These are phyloP conservation scores for Eucalyptus marginata DNA, from an alignment of 345 rosid genomes.

Conservation along the genomic window DNA sequence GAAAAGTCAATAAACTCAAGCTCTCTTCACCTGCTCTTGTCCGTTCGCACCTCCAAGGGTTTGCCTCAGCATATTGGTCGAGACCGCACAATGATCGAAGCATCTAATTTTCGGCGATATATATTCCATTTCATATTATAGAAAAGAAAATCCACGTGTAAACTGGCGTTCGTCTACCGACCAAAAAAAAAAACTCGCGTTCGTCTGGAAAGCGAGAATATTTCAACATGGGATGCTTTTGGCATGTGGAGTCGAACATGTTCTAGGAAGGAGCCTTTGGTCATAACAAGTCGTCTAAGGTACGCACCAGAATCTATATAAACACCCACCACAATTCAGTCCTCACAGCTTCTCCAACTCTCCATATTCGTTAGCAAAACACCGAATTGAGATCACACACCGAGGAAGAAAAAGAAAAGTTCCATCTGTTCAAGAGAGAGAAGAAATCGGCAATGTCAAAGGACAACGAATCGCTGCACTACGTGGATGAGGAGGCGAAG, in stretches of 20 bases:
- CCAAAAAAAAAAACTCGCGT: neutral
- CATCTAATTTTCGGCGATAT: neutral
- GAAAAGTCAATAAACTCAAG: neutral
- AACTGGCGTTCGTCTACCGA: neutral
- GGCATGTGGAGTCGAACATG: neutral
- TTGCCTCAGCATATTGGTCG: neutral
- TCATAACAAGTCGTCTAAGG: neutral
- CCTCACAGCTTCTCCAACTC: neutral
- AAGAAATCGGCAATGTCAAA: neutral
- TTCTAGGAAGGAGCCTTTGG: neutral
- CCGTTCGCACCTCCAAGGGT: neutral
- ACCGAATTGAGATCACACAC: neutral
- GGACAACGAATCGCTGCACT: neutral
- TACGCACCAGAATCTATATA: neutral
- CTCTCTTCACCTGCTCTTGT: neutral
- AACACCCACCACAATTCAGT: neutral
- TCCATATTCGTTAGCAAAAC: neutral
- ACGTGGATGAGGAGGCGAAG: neutral
- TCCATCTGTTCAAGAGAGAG: neutral
- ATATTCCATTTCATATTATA: neutral
- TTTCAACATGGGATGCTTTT: neutral
- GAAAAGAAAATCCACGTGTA: neutral
- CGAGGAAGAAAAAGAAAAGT: neutral
- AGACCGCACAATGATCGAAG: neutral
- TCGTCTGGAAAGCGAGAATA: neutral